Base-by-base conservation (phyloP, 441 rosid genomes). In the Lepidium campestre region DNA sequence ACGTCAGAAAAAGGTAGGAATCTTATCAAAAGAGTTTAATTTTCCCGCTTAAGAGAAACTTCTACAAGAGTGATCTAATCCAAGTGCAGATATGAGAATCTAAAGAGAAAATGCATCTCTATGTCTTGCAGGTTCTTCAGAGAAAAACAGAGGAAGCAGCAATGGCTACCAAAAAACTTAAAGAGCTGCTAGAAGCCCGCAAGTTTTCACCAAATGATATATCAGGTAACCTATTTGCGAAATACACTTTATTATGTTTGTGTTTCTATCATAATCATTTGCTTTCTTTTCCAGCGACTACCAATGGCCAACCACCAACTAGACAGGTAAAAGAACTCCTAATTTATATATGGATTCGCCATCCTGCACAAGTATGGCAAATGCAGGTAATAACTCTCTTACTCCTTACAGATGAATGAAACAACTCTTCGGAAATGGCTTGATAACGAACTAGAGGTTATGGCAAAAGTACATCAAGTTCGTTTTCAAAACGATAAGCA, bases 101-200 rank as follows among this genome's bases (percentile, higher is more conserved):
- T 25, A 41, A 42, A 29, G 35, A 44, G 57, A 41, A 66, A 36
- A 65, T 35, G 13, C 46, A 68, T 70, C 54, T 29, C n/a, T 58
- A 64, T 63, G 67, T 20, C 57, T 60, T 75, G 54, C 78, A 87
- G 93, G 90, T 87, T 85, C 90, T 87, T 67, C 93, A 87, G 65
- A 83, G 93, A 59, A 87, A 87, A 82, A 95, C 99, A 42, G 99
- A 92, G 75, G 99, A 95, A 81, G 98, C 99, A 70, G 89, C 99
- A 70, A 81, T 88, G 90, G 98, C 97, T 36, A 91, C 96, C 76
- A 95, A 88, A 77, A 86, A 97, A 80, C 79, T 95, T 58, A 95
- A 95, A 76, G 98, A 92, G 81, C 72, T 92, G 79, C 86, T 92
- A 35, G 98, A 95, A 92, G 89, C 95, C 64, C 93, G 95, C 13